Base-by-base conservation (phyloP, 1,284 basidiomycete genomes). In the Tetrapyrgos nigripes region DNA sequence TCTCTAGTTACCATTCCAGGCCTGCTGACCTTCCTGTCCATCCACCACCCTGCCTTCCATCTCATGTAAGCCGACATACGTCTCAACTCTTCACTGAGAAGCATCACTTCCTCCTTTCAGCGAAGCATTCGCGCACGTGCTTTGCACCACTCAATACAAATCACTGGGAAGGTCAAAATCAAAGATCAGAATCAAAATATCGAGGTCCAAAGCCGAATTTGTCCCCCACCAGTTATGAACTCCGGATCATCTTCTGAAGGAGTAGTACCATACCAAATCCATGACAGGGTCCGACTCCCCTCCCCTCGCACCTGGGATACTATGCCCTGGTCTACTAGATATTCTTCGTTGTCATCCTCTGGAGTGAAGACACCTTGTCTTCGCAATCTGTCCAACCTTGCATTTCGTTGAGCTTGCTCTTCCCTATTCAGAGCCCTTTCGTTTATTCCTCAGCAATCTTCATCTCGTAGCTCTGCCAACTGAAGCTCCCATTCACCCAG, bases 381-480 rank as follows among this genome's bases (percentile, higher is more conserved):
- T n/a, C 19, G 14, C 37, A 5, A 40, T 17, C 5, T n/a, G 37
- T n/a, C 19, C 19, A 9, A 40, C 37, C 37, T 8, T n/a, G 4
- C 8, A 5, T 40, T n/a, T 17, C 37, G 6, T 40, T 40, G 14
- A 17, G 37, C 37, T n/a, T 40, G 49, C 44, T 63, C 61, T 10
- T 60, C 44, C 13, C 47, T 51, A 37, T 27, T 55, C 51, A 60
- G 27, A 11, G 27, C 10, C 17, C 58, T 40, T 40, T 63, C 62
- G 13, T 58, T 55, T 17, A 61, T 48, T 1, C 56, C 62, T 19
- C 59, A 27, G 11, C 61, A 23, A 40, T 63, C 62, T 17, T 43
- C 57, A 27, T 48, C 35, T 24, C 24, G 13, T 3, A 63, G 26
- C 11, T 29, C 14, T 26, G 37, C 24, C 24, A 60, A 23, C 5